phyloP scores from a whole-genome alignment of 208 protist genomes.

The Acanthamoeba healyi region DNA sequence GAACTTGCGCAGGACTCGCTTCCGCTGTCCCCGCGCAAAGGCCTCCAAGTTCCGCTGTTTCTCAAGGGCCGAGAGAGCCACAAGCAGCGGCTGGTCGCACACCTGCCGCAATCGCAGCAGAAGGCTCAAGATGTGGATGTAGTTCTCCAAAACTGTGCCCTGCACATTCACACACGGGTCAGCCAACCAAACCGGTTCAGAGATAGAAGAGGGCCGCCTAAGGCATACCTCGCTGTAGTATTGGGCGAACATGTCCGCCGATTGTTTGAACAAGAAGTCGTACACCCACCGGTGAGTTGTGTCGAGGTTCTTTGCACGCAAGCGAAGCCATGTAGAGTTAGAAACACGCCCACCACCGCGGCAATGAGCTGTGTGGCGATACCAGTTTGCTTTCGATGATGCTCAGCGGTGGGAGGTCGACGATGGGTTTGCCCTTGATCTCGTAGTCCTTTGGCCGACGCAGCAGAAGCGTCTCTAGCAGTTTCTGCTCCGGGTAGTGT shows the following conservation, averaged over 20 bases:
- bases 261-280: not conserved
- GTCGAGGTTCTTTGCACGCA: too few species aligned
- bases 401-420: slow-evolving; percentile 5
- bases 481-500: slow-evolving; percentile 44
- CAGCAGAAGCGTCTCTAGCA: not conserved
- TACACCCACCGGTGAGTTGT: not conserved
- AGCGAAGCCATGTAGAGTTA: too few species aligned
- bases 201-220: not conserved
- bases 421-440: slow-evolving; percentile 6
- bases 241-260: not conserved
- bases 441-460: slow-evolving; percentile 13
- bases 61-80: not conserved
- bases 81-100: slow-evolving; percentile 86
- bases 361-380: too few species aligned
- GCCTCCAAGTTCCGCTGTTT: not conserved
- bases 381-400: not conserved
- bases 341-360: too few species aligned
- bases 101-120: slow-evolving; percentile 88
- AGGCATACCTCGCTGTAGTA: not conserved
- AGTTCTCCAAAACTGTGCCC: slow-evolving; percentile 85
- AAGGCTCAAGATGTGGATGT: slow-evolving; percentile 85
- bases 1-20: not conserved
- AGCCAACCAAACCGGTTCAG: too few species aligned
- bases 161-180: too few species aligned
- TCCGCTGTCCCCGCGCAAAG: not conserved